A percentile compares a stretch with the other conserved stretches of the same genome.
phyloP scores from a whole-genome alignment of 1,284 basidiomycete species.

The Puccinia triticina region DNA sequence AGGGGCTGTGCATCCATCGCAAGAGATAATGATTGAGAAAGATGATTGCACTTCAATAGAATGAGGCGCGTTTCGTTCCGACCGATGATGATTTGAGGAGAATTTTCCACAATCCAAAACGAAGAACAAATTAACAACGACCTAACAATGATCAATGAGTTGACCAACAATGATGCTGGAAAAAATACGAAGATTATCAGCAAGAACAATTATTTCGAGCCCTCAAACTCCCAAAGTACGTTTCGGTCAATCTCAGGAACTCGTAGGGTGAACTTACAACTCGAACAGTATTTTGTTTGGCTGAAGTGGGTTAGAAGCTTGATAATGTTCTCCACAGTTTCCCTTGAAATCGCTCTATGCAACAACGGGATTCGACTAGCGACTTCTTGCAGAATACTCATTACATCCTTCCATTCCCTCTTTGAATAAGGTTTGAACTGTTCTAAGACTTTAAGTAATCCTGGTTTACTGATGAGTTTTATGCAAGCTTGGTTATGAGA shows the following conservation, averaged over 20 bases:
- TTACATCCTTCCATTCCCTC: slow-evolving; percentile 17
- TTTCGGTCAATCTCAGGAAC: background rate
- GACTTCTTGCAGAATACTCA: slow-evolving; percentile 30
- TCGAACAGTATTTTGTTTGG: background rate
- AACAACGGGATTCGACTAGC: slow-evolving; percentile 31
- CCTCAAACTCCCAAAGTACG: background rate
- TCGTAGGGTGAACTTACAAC: background rate
- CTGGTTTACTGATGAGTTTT: slow-evolving; percentile 39
- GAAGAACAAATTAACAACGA: slow-evolving; percentile 15
- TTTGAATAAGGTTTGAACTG: slow-evolving; percentile 28
- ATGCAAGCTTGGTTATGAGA: slow-evolving; percentile 45
- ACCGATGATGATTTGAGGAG: background rate
- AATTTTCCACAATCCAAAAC: slow-evolving; percentile 6
- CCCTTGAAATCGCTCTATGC: slow-evolving; percentile 13
- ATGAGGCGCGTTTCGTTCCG: background rate
- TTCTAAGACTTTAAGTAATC: slow-evolving; percentile 38
- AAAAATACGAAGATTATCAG: background rate
- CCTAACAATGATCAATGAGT: slow-evolving; percentile 1
- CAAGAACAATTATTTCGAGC: background rate
- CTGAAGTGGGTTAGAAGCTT: slow-evolving; percentile 14
- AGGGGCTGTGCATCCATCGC: background rate
- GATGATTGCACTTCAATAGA: slow-evolving; percentile 8
- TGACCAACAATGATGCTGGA: background rate
- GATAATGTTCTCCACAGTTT: slow-evolving; percentile 31
- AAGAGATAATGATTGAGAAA: background rate